Evolutionary conservation across 108 stramenopile genomes (phyloP).

Genomic region (Bacterosira constricta): DNA sequence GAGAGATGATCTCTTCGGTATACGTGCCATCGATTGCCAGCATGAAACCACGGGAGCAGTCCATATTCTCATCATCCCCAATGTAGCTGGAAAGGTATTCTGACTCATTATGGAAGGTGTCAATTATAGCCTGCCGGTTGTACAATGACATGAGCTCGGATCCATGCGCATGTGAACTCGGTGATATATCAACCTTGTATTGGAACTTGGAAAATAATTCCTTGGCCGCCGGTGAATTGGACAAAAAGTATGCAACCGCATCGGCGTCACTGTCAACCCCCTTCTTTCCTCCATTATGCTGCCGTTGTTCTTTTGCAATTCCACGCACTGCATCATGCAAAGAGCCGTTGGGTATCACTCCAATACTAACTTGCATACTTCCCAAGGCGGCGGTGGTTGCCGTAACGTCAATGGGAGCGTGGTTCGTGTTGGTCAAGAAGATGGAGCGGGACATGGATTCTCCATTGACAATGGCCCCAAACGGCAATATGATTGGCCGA

Average conservation of each 20-base stretch:
- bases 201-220: conserved; percentile 28
- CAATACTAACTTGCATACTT: conserved; percentile 64
- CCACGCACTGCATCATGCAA: conserved; percentile 21
- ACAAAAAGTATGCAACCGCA: conserved; percentile 23
- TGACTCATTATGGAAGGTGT: conserved; percentile 16
- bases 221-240: conserved; percentile 6
- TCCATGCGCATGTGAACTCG: conserved; percentile 21
- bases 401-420: conserved; percentile 59
- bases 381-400: conserved; percentile 66
- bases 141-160: conserved; percentile 32
- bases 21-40: conserved; percentile 61
- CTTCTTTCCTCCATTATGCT: not conserved
- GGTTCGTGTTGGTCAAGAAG: conserved; percentile 74
- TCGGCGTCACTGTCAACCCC: not conserved
- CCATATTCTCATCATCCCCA: conserved; percentile 10
- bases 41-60: conserved; percentile 48
- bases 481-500: conserved; percentile 59
- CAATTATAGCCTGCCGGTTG: conserved; percentile 12
- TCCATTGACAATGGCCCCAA: conserved; percentile 62
- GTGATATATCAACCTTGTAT: conserved; percentile 26
- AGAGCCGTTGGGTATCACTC: conserved; percentile 53
- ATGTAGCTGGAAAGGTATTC: conserved; percentile 6
- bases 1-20: conserved; percentile 23
- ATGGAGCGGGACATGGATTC: conserved; percentile 50
- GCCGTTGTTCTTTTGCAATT: not conserved